Base-by-base conservation (phyloP, 768 basidiomycete genomes). In the Russula earlei region DNA sequence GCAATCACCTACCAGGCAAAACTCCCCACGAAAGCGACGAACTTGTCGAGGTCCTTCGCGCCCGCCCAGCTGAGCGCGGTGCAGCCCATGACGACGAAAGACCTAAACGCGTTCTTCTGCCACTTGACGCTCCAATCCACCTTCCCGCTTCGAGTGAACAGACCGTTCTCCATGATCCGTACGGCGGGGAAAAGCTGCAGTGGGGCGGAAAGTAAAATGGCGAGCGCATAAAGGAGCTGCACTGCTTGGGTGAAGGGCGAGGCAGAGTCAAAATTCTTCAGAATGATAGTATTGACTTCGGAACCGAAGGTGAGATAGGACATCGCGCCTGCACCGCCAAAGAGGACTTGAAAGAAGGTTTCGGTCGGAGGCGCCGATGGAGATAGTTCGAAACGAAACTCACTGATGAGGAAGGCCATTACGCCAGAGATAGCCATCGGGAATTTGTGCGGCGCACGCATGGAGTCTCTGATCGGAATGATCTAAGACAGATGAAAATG, bases 111-210 rank as follows among this genome's bases (percentile, higher is more conserved):
- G 65, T 98, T 99, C 82, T 99, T 99, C 64, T 83, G 75, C 96
- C 95, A 98, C 68, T 99, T 98, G 67, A 98, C 87, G 54, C 80
- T 77, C 33, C 73, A 61, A 67, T 91, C 77, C 49, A 69, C 76
- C 69, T 97, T 97, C 46, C 96, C 96, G 63, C 88, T 91, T 47
- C 79, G 79, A 43, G 82, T 82, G 68, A 98, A 97, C 27, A 98
- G 65, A 4, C 89, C 94, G 66, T 97, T 95, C 76, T 99, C 96
- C 72, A 97, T 81, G 66, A 99, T 98, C 51, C 96, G 83, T 45
- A 95, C 84, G 3, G 95, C 96, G 0, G 96, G 96, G 90, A 98
- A 97, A 54, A 97, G 84, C 70, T 98, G 94, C 0, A 98, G 80
- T 0, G 95, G 93, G 8, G 88, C 85, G 14, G 93, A 96, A 41